Evolutionary conservation across 768 basidiomycete species (phyloP).

Genomic region (Xerocomellus chrysenteron): DNA sequence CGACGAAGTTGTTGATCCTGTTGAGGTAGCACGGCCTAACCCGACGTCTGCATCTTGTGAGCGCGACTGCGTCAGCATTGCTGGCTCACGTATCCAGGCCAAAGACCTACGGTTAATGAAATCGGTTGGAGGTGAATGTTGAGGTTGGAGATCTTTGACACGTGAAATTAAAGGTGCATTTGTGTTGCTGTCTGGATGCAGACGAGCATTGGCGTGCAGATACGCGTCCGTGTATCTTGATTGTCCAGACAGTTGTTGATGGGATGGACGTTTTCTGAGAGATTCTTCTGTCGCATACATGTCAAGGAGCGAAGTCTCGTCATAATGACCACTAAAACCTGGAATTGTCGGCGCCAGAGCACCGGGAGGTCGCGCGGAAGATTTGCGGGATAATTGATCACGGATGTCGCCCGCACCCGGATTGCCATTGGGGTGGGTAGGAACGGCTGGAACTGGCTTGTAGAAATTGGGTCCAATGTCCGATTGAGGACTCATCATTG

Average conservation of each 20-base stretch:
- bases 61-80: constrained; percentile 2
- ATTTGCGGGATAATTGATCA: constrained; percentile 17
- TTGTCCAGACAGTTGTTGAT: constrained; percentile 21
- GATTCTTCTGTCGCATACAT: constrained; percentile 22
- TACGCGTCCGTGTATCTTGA: constrained; percentile 20
- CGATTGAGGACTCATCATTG: constrained; percentile 9
- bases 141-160: constrained; percentile 20
- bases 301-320: constrained; percentile 25
- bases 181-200: constrained; percentile 12
- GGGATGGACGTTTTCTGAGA: constrained; percentile 15
- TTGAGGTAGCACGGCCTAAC: constrained; percentile 29
- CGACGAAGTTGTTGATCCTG: constrained; percentile 30
- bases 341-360: constrained; percentile 29
- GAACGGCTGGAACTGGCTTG: constrained; percentile 33
- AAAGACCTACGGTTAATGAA: constrained; percentile 23
- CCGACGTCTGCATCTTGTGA: constrained; percentile 17
- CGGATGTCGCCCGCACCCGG: constrained; percentile 20
- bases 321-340: constrained; percentile 20
- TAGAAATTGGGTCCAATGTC: constrained; percentile 25
- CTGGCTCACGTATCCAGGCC: background rate
- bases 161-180: constrained; percentile 14
- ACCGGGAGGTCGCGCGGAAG: constrained; percentile 30
- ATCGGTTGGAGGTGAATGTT: constrained; percentile 21
- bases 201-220: constrained; percentile 9
- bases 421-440: constrained; percentile 13